Conservation (phyloP, 1,139 yeast species). For the Taiozyma onychis region DNA sequence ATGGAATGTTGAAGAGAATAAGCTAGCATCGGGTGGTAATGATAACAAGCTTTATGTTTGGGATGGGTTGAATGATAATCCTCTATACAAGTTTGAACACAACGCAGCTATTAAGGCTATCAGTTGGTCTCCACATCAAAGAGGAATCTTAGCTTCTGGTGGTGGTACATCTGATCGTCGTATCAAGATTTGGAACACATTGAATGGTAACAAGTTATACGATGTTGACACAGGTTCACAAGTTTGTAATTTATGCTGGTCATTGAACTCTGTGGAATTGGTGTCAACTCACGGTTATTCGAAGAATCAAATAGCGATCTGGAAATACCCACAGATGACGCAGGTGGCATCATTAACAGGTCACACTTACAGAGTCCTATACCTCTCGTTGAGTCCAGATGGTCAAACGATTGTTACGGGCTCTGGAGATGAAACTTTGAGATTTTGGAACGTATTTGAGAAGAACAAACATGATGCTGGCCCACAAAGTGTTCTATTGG, state of each 20-base stretch:
- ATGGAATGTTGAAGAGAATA: slow-evolving; percentile 89
- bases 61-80: slow-evolving; percentile 73
- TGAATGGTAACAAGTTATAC: slow-evolving; percentile 65
- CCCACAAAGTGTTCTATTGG: slow-evolving; percentile 58
- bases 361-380: slow-evolving; percentile 88
- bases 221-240: slow-evolving; percentile 94
- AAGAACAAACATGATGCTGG: slow-evolving; percentile 55
- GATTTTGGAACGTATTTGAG: slow-evolving; percentile 92
- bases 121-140: slow-evolving; percentile 96
- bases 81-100: slow-evolving; percentile 79
- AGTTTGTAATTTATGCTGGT: slow-evolving; percentile 93
- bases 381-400: slow-evolving; percentile 90
- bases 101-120: slow-evolving; percentile 95
- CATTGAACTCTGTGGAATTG: slow-evolving; percentile 82
- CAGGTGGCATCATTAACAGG: slow-evolving; percentile 93
- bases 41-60: slow-evolving; percentile 82
- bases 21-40: slow-evolving; percentile 89
- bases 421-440: slow-evolving; percentile 94
- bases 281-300: slow-evolving; percentile 96
- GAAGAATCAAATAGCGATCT: slow-evolving; percentile 81
- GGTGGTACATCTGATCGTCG: slow-evolving; percentile 96
- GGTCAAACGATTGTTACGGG: slow-evolving; percentile 98
- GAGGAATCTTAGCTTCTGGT: slow-evolving; percentile 91
- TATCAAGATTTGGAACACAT: slow-evolving; percentile 89
- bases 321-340: slow-evolving; percentile 94